Base-by-base conservation (phyloP, 805 yeast species). In the Candida vartiovaarae region DNA sequence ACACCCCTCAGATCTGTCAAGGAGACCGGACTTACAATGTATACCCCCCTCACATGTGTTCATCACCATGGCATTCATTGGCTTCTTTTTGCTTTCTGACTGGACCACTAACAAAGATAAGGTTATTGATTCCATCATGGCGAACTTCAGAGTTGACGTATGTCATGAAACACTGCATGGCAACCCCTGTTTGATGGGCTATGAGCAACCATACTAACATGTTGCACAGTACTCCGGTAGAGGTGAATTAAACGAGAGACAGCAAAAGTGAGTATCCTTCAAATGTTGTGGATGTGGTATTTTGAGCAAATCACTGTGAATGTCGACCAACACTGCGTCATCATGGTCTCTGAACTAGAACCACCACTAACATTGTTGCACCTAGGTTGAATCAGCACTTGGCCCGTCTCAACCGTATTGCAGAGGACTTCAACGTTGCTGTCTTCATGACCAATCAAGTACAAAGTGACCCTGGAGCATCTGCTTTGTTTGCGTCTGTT, bases 391-490 rank as follows among this genome's bases (percentile, higher is more conserved):
- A 76, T 44, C 82, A 76, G 46, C 80, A 76, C 63, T 60, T 77
- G 31, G 68, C 75, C 6, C 67, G 70, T 45, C 59, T 76, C 40
- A 73, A 68, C 45, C 66, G 89, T 52, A 64, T 83, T 42, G 84
- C 90, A 0, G 91, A 84, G 56, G 91, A 84, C 56, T 84, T 78
- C 61, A 86, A 86, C 42, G 70, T 82, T 41, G 91, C 91, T 0
- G 84, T 84, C 0, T 80, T 84, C 42, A 75, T 84, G 66, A 77
- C 82, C 1, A 84, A 84, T 53, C 91, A 84, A 59, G 89, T 84
- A 11, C 91, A 84, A 49, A 84, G 89, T 6, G 91, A 84, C 59
- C 91, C 89, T 5, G 91, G 89, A 47, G 93, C 91, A 2, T 76
- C 82, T 52, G 82, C 89, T 1, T 66, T 80, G 24, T 84, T 84